Evolutionary conservation across 129 eudicot species (phyloP).

Genomic region (Gnaphalium uliginosum): DNA sequence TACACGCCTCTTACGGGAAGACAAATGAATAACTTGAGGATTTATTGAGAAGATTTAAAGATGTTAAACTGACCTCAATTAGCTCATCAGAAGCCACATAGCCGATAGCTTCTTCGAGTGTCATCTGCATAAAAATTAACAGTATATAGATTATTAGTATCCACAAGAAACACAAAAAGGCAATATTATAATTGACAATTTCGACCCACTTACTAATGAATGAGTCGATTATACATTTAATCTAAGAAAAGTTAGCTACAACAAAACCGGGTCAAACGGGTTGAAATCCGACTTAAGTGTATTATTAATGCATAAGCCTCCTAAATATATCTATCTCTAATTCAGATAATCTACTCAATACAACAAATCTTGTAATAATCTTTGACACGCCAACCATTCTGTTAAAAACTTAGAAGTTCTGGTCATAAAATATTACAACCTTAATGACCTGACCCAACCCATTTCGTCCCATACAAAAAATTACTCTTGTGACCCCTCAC

Average conservation of each 20-base stretch:
- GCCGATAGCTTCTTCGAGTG: slow-evolving; percentile 98
- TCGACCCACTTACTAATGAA: too few species aligned
- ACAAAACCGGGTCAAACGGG: background rate
- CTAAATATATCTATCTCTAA: background rate
- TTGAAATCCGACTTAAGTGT: background rate
- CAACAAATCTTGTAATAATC: background rate
- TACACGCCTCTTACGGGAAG: background rate
- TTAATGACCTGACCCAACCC: background rate
- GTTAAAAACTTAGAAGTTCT: background rate
- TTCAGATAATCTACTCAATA: too few species aligned
- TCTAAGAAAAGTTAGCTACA: background rate
- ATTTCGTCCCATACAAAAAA: background rate
- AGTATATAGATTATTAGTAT: background rate
- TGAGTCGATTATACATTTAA: background rate
- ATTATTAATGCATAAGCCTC: background rate
- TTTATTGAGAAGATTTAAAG: background rate
- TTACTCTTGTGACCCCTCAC: background rate
- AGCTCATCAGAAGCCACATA: slow-evolving; percentile 97
- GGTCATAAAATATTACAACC: background rate
- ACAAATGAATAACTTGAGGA: background rate
- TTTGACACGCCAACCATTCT: background rate
- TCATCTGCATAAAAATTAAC: slow-evolving; percentile 61
- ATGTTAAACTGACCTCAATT: slow-evolving; percentile 65
- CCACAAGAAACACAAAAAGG: background rate
- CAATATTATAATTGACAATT: background rate